Evolutionary conservation across 306 rosid species (phyloP).

Genomic region (Lathyrus aphaca): DNA sequence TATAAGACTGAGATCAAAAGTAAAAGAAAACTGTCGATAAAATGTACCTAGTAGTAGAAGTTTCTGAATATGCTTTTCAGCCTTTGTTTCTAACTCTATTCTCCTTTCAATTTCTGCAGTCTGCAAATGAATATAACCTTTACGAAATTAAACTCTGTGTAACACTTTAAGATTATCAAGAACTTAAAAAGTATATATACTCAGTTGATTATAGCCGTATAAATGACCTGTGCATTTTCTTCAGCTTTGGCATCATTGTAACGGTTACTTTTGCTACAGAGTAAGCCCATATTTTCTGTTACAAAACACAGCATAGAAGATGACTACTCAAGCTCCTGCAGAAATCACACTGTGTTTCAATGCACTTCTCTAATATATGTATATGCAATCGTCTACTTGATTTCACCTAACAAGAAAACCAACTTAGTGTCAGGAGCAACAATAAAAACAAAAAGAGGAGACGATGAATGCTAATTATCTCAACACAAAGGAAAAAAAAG

Average conservation of each 20-base stretch:
- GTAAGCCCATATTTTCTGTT: conserved; percentile 83
- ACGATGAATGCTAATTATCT: conserved; percentile 4
- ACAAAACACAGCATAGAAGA: conserved; percentile 78
- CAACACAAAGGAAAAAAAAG: conserved; percentile 29
- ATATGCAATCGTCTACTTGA: conserved; percentile 36
- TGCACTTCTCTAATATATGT: conserved; percentile 40
- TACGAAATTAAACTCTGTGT: conserved; percentile 31
- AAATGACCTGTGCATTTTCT: conserved; percentile 81
- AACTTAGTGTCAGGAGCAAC: conserved; percentile 38
- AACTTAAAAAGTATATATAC: neutral
- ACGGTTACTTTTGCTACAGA: conserved; percentile 84
- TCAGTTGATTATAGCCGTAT: conserved; percentile 2
- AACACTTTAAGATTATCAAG: conserved; percentile 21
- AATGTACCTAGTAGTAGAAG: conserved; percentile 86
- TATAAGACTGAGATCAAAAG: conserved; percentile 24
- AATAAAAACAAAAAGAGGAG: conserved; percentile 1
- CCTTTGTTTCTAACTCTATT: conserved; percentile 90
- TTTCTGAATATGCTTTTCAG: conserved; percentile 92
- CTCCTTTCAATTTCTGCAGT: conserved; percentile 90
- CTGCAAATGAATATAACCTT: conserved; percentile 55
- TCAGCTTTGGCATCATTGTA: conserved; percentile 70
- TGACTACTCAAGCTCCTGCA: conserved; percentile 59
- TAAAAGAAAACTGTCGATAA: conserved; percentile 27
- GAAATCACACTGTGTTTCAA: conserved; percentile 41
- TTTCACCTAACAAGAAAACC: conserved; percentile 53